Conservation (phyloP, 164 flowering plant species). For the Macadamia tetraphylla region DNA sequence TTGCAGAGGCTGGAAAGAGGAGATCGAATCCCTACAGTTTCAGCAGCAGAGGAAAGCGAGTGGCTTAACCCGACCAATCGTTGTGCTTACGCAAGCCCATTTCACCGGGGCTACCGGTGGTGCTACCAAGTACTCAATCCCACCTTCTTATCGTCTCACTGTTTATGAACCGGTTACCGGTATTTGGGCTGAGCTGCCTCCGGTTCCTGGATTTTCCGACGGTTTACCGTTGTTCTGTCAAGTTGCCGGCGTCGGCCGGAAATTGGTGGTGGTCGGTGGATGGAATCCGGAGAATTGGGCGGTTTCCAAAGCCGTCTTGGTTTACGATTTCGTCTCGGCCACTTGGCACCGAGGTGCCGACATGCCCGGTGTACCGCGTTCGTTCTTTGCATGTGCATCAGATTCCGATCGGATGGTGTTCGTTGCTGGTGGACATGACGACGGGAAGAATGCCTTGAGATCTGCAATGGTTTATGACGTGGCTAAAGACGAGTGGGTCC, state of each 20-base stretch:
- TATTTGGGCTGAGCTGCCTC: conserved; percentile 44
- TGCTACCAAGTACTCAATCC: conserved; percentile 3
- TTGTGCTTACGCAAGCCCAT: conserved; percentile 42
- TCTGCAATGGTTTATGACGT: conserved; percentile 59
- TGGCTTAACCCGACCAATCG: conserved; percentile 23
- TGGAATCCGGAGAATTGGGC: conserved; percentile 49
- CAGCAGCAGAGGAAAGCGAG: conserved; percentile 22
- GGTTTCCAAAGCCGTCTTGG: conserved; percentile 28
- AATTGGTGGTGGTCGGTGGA: conserved; percentile 64
- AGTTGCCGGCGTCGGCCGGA: conserved; percentile 41
- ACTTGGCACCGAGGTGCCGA: conserved; percentile 52
- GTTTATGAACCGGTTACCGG: conserved; percentile 43
- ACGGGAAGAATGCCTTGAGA: conserved; percentile 52
- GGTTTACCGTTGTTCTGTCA: conserved; percentile 61
- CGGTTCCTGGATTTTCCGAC: conserved; percentile 25
- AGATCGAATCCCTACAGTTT: conserved; percentile 35
- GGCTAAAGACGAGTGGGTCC: conserved; percentile 45
- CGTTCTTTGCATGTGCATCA: conserved; percentile 58
- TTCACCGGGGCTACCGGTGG: conserved; percentile 4
- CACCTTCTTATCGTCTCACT: conserved; percentile 35
- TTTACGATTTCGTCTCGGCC: conserved; percentile 42
- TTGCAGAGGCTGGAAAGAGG: conserved; percentile 38
- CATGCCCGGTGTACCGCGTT: conserved; percentile 51
- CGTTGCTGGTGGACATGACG: conserved; percentile 80
- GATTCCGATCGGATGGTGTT: conserved; percentile 39